phyloP scores from a whole-genome alignment of 805 yeast species.

The Kodamaea neixiangensis region DNA sequence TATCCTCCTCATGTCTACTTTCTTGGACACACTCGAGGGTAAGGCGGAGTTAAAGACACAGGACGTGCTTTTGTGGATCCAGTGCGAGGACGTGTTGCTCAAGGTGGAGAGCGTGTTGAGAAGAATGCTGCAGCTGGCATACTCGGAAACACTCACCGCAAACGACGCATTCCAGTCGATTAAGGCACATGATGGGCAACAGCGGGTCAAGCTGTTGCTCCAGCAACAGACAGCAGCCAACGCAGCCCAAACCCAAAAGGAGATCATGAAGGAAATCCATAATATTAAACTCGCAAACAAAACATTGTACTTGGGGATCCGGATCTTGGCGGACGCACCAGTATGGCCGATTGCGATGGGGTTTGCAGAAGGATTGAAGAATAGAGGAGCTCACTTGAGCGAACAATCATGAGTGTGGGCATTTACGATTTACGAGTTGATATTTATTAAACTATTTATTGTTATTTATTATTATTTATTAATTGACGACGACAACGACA shows the following conservation, averaged over 20 bases:
- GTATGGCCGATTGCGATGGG: conserved; percentile 82
- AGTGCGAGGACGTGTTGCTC: conserved; percentile 59
- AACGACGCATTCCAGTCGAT: conserved; percentile 54
- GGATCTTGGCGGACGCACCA: conserved; percentile 81
- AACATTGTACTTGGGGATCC: conserved; percentile 68
- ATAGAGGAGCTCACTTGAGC: conserved; percentile 34
- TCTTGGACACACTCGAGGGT: conserved; percentile 55
- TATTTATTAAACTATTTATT: conserved; percentile 4
- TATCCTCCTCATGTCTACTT: conserved; percentile 62
- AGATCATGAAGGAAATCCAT: conserved; percentile 49
- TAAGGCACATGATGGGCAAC: conserved; percentile 12
- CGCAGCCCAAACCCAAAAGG: conserved; percentile 35
- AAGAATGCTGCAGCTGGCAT: conserved; percentile 49
- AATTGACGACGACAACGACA: background rate
- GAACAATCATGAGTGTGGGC: background rate
- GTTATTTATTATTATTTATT: conserved; percentile 7
- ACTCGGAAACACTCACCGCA: conserved; percentile 60
- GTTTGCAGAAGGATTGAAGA: conserved; percentile 77
- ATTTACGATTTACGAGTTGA: conserved; percentile 5
- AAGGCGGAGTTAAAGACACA: conserved; percentile 16
- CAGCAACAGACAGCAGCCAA: conserved; percentile 1
- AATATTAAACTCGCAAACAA: conserved; percentile 52
- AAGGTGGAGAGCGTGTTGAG: conserved; percentile 61
- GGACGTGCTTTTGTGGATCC: conserved; percentile 49
- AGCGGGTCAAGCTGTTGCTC: conserved; percentile 11